Percentiles rank a stretch among this genome's conserved stretches.
Conservation (phyloP, 1,284 basidiomycete genomes). For the Apiotrichum laibachii region DNA sequence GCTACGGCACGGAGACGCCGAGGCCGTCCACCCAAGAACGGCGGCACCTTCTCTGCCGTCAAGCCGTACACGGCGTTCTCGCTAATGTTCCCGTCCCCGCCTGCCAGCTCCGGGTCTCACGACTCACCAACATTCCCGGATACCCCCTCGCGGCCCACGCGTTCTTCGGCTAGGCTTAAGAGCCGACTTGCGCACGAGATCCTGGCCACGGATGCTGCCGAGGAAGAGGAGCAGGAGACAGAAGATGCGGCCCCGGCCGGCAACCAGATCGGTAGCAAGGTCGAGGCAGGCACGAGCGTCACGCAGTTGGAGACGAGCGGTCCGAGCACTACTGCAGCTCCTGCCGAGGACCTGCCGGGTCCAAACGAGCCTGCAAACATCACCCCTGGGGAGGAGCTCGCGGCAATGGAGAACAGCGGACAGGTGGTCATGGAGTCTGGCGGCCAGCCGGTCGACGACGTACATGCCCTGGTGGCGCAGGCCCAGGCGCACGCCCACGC, state of each 20-base stretch:
- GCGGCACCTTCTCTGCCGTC: background rate
- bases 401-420: background rate
- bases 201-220: background rate
- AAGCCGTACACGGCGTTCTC: constrained; percentile 6
- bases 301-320: background rate
- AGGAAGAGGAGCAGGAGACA: background rate
- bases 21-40: constrained; percentile 35
- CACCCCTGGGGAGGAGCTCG: background rate
- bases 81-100: constrained; percentile 3
- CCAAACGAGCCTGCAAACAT: background rate
- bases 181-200: constrained; percentile 23
- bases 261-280: background rate
- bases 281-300: background rate
- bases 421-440: background rate
- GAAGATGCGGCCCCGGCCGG: too few species aligned
- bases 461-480: background rate
- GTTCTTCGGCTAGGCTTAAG: constrained; percentile 1
- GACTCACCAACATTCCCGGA: background rate
- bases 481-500: constrained; percentile 21
- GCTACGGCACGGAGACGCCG: constrained; percentile 36
- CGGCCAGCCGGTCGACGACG: background rate
- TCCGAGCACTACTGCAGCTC: background rate
- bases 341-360: background rate
- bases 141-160: constrained; percentile 6
- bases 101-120: background rate